A percentile compares a stretch with the other conserved stretches of the same genome.
Conservation (phyloP, 352 stramenopile genomes). For the Phytophthora citrophthora region DNA sequence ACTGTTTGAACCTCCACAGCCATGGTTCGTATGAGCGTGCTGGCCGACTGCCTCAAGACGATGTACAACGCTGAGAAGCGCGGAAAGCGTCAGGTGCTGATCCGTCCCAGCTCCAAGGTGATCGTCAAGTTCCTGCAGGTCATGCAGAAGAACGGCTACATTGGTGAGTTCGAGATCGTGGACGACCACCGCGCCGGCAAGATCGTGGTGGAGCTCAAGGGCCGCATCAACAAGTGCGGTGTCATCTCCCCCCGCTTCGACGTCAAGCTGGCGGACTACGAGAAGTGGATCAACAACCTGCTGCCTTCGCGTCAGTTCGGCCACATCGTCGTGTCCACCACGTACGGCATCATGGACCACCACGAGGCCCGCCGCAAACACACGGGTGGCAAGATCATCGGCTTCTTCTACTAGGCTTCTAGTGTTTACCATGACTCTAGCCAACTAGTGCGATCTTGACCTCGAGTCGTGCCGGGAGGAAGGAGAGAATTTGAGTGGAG, state of each 20-base stretch:
- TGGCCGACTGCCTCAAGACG: slow-evolving; percentile 99
- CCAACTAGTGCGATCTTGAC: slow-evolving; percentile 30
- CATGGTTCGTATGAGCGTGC: slow-evolving; percentile 99
- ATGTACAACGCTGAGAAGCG: slow-evolving; percentile 99
- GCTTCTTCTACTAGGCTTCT: slow-evolving; percentile 99
- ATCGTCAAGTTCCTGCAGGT: slow-evolving; percentile 99
- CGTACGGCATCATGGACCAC: slow-evolving; percentile 93
- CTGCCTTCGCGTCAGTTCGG: slow-evolving; percentile 99
- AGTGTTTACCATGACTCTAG: slow-evolving; percentile 12
- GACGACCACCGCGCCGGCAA: slow-evolving; percentile 99
- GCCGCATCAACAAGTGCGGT: slow-evolving; percentile 99
- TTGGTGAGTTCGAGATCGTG: slow-evolving; percentile 99
- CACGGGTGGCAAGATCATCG: slow-evolving; percentile 99
- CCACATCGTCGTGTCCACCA: slow-evolving; percentile 94
- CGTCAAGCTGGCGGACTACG: slow-evolving; percentile 95
- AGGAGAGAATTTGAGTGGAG: slow-evolving; percentile 43
- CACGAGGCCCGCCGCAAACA: slow-evolving; percentile 98
- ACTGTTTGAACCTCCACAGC: slow-evolving; percentile 38
- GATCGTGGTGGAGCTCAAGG: slow-evolving; percentile 98
- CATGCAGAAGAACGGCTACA: slow-evolving; percentile 99
- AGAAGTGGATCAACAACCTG: slow-evolving; percentile 99
- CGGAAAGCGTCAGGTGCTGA: slow-evolving; percentile 99
- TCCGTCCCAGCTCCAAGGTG: slow-evolving; percentile 99
- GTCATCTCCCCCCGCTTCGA: slow-evolving; percentile 99
- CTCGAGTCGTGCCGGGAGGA: slow-evolving; percentile 17